Conservation (phyloP, 2,329 filamentous ascomycete genomes). For the Mycosphaerella sp. region DNA sequence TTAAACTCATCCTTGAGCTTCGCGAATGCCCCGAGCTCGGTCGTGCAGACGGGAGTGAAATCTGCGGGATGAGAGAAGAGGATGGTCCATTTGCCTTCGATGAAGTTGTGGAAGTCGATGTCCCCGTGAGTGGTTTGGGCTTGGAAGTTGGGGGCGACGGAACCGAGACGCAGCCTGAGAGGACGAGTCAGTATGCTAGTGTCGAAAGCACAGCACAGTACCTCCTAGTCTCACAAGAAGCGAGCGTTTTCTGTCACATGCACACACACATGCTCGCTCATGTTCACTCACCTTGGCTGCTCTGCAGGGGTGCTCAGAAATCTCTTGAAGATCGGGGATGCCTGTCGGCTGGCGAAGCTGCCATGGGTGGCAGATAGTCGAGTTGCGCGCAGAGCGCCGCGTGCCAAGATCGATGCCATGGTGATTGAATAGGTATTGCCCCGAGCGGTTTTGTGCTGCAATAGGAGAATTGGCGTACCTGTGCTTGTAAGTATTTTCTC, state of each 20-base stretch:
- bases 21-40: constrained; percentile 87
- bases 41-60: constrained; percentile 93
- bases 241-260: no score
- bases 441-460: background rate
- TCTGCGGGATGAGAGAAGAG: constrained; percentile 81
- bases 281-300: constrained; percentile 16
- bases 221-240: no score
- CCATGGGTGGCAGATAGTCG: constrained; percentile 16
- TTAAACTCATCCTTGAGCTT: constrained; percentile 83
- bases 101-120: constrained; percentile 77
- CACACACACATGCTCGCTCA: background rate
- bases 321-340: constrained; percentile 28
- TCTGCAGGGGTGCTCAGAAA: constrained; percentile 18
- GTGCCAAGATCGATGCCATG: constrained; percentile 20
- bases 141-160: constrained; percentile 71
- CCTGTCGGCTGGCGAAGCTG: constrained; percentile 23
- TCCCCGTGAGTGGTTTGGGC: constrained; percentile 69
- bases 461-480: no score
- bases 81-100: constrained; percentile 67
- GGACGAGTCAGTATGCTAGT: background rate
- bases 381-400: constrained; percentile 19
- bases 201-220: no score
- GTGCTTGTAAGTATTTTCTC: no score
- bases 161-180: constrained; percentile 38
- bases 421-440: background rate